Evolutionary conservation across 2,329 filamentous ascomycete genomes (phyloP), one percentile per base, ranked within the genome.

Genomic region (Fusarium sp.): DNA sequence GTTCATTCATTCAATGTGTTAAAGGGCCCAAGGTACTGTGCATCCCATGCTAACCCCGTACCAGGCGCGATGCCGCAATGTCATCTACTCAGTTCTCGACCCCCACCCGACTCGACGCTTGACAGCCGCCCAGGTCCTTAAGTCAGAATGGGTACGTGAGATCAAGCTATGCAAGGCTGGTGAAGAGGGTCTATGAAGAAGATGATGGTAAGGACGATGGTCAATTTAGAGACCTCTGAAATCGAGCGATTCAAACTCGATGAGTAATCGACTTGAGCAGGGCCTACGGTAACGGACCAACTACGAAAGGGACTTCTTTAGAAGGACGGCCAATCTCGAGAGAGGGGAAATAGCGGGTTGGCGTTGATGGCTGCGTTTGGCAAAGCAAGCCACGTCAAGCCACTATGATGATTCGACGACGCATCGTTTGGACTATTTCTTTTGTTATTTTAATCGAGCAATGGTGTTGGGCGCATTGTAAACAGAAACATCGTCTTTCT

Each of bases 31-130:
- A 32, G 47, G 47, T 18, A 18, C 36, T 28, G 6, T 45, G 36
- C n/a, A 54, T 20, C 24, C 30, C 20, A 15, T 59, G 38, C 71
- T 78, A 74, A 79, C 66, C 30, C 18, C 8, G 14, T 50, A 14
- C 45, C 26, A 98, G 96, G 95, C 95, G 77, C 94, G 96, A 78
- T 99, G 96, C 84, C 93, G 96, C 72, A 99, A 99, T 79, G 96
- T 99, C 79, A 98, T 99, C 81, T 99, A 99, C 85, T 98, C 95
- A 28, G 98, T 99, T 74, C 89, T 99, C 51, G 96, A 99, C 80
- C 96, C 96, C 36, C 98, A 98, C 81, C 95, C 96, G 32, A 90
- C 90, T 65, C 93, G 96, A 74, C 94, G 96, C 77, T 96, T 99
- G 81, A 98, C 95, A 36, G 96, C 96, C 66, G 96, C 95, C 45